These are phyloP conservation scores for Monosporascus cannonballus DNA, from an alignment of 2,329 filamentous ascomycete species.

Conservation along the genomic window DNA sequence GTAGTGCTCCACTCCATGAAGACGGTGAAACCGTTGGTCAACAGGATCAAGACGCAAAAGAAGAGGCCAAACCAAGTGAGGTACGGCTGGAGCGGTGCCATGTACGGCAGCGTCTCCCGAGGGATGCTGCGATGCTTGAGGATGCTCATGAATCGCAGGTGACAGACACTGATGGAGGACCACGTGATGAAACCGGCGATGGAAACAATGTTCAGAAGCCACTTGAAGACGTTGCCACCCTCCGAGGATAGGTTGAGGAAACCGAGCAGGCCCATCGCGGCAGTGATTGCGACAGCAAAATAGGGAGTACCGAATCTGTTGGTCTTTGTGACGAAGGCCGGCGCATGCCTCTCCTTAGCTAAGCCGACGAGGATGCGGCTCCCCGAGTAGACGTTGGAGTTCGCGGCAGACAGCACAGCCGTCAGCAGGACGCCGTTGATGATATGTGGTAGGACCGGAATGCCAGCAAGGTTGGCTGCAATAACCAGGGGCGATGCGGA, in stretches of 20 bases:
- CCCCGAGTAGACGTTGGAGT: conserved; percentile 70
- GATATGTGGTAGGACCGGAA: conserved; percentile 58
- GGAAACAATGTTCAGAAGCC: conserved; percentile 65
- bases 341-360: conserved; percentile 58
- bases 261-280: conserved; percentile 55
- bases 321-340: conserved; percentile 51
- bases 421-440: conserved; percentile 76
- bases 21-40: conserved; percentile 64
- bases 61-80: conserved; percentile 60
- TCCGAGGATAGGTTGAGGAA: conserved; percentile 60
- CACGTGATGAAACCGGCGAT: conserved; percentile 67
- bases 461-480: conserved; percentile 54
- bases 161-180: conserved; percentile 59
- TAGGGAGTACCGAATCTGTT: conserved; percentile 59
- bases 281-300: conserved; percentile 49
- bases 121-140: conserved; percentile 50
- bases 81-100: conserved; percentile 56
- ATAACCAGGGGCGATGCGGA: conserved; percentile 62
- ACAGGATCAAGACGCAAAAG: conserved; percentile 56
- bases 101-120: conserved; percentile 53
- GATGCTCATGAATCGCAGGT: conserved; percentile 60
- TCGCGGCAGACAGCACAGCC: conserved; percentile 72
- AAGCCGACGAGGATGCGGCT: conserved; percentile 63
- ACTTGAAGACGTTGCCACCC: conserved; percentile 60
- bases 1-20: conserved; percentile 58